phyloP scores from a whole-genome alignment of 2,329 filamentous ascomycete genomes.

The Pseudonectria foliicola region DNA sequence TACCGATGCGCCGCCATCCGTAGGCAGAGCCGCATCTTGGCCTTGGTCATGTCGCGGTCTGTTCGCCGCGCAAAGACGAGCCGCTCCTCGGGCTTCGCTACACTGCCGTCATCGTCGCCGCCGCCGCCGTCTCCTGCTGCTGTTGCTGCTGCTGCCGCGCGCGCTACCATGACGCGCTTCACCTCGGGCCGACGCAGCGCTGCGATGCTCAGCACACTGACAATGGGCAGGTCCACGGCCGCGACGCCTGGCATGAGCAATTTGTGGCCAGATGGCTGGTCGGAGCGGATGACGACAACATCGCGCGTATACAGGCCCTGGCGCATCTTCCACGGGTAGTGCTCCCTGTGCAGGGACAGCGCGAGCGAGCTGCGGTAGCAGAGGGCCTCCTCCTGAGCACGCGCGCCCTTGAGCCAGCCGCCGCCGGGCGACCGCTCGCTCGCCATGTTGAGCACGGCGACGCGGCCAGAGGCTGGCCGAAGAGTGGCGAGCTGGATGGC shows the following conservation, averaged over 20 bases:
- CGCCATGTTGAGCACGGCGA: constrained; percentile 62
- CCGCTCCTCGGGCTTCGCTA: constrained; percentile 15
- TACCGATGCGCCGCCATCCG: constrained; percentile 50
- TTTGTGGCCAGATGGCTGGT: constrained; percentile 36
- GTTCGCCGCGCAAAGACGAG: constrained; percentile 32
- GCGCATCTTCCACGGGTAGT: constrained; percentile 46
- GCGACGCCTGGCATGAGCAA: constrained; percentile 33
- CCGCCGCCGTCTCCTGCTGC: no score
- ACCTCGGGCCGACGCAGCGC: constrained; percentile 39
- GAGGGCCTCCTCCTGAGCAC: constrained; percentile 63
- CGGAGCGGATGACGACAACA: constrained; percentile 51
- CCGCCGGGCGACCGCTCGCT: constrained; percentile 52
- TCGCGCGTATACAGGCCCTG: constrained; percentile 53
- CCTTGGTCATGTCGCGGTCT: constrained; percentile 49
- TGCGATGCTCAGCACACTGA: constrained; percentile 55
- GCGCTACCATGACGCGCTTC: constrained; percentile 11
- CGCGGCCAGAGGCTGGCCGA: constrained; percentile 24
- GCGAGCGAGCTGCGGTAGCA: constrained; percentile 56
- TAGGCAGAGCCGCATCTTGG: constrained; percentile 56
- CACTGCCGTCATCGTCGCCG: no score
- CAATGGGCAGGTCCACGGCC: constrained; percentile 36
- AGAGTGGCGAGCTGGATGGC: constrained; percentile 35
- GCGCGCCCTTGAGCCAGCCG: constrained; percentile 53
- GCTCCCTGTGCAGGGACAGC: constrained; percentile 36
- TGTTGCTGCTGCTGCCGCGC: constrained; percentile 6